Conservation (phyloP, 176 grass and related monocot genomes). For the Hordeum vulgare region DNA sequence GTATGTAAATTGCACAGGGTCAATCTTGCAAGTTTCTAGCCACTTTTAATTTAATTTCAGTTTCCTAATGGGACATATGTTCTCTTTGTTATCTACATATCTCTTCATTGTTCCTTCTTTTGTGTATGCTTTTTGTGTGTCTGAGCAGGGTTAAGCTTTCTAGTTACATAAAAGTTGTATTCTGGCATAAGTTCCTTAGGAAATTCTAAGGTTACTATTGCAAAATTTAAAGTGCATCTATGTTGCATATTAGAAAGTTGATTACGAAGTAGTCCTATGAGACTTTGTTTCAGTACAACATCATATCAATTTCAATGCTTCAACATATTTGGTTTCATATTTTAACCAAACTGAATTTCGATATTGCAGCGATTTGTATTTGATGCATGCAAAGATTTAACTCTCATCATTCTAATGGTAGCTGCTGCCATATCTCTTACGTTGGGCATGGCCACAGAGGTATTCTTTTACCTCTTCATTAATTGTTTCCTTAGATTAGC, state of each 20-base stretch:
- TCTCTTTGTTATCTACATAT: not conserved
- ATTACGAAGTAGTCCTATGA: not conserved
- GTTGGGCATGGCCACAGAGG: conserved; percentile 94
- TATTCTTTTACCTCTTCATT: conserved; percentile 26
- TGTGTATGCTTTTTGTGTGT: not conserved
- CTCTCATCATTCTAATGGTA: conserved; percentile 78
- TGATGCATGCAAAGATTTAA: conserved; percentile 96
- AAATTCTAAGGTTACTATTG: not conserved
- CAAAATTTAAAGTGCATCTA: not conserved
- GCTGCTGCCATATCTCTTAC: conserved; percentile 83
- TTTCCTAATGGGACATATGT: not conserved
- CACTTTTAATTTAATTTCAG: conserved; percentile 5
- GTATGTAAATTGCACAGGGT: conserved; percentile 11
- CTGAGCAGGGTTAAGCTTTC: not conserved
- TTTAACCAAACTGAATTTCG: conserved; percentile 21
- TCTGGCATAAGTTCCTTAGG: not conserved
- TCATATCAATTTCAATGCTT: not conserved
- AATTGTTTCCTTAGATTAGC: conserved; percentile 7
- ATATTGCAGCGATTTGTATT: conserved; percentile 76
- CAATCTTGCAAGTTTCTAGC: not conserved
- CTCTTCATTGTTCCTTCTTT: not conserved
- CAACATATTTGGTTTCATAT: conserved; percentile 16
- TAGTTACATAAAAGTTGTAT: not conserved
- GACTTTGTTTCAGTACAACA: not conserved
- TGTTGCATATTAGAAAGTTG: not conserved